Base-by-base conservation (phyloP, 257 asterid genomes). In the Nicotiana sylvestris region DNA sequence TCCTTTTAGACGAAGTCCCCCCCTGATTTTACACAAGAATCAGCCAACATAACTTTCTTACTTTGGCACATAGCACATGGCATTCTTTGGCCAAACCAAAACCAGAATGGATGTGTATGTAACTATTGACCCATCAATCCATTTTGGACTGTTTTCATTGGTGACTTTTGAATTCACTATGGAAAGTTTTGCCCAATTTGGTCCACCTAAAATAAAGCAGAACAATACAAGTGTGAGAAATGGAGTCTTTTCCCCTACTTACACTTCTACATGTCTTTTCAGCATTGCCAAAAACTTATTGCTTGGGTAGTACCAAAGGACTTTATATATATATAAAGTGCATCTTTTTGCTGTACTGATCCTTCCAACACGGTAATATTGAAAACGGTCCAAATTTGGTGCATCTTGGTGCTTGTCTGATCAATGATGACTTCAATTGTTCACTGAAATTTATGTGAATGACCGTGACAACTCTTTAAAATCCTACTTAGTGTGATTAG, bases 11-110 rank as follows among this genome's bases (percentile, higher is more conserved):
- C 60, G n/a, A 12, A 72, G 60, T 72, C n/a, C 61, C 61, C 21
- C 37, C n/a, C 21, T 72, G 61, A 72, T 72, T 72, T 72, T 72
- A 46, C 79, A 46, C 39, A 46, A 46, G 11, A 72, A 72, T 46
- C 13, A 72, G 10, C 79, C 58, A 46, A 72, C 79, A 72, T 25
- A 25, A 6, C 6, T 72, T 21, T 49, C 25, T 72, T 72, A 35
- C 78, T 72, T 72, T 72, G 27, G n/a, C 79, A 72, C 79, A 58
- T 72, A 72, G 37, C 79, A 72, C 79, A 72, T 72, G 79, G 13
- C 61, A 72, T 25, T 72, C 61, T 72, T 46, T 46, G 27, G 61
- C 61, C 37, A 72, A 46, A 72, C 61, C 21, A 72, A 46, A 72
- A 72, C 39, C 37, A 72, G 39, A 72, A 72, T 72, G 56, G 56